Evolutionary conservation across 192 early-diverging fungal species (phyloP).

Genomic region (Mortierella antarctica): DNA sequence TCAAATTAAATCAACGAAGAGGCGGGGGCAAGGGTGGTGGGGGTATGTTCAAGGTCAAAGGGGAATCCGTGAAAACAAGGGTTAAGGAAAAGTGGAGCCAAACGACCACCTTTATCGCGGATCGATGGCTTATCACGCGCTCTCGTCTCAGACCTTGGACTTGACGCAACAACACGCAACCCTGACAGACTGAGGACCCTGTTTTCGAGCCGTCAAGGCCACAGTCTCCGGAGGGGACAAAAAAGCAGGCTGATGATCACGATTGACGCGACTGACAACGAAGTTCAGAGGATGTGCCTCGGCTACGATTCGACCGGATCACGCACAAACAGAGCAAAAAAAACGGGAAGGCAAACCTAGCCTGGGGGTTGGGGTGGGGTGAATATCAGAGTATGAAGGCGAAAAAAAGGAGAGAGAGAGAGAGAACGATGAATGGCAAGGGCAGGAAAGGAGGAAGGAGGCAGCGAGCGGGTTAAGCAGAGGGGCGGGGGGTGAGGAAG

Average conservation of each 20-base stretch:
- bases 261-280: too few species aligned
- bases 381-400: too few species aligned
- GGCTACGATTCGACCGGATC: too few species aligned
- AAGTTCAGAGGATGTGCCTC: too few species aligned
- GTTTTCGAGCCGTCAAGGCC: too few species aligned
- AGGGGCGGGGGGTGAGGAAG: background rate
- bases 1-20: background rate
- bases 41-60: conserved; percentile 2
- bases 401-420: background rate
- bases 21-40: background rate
- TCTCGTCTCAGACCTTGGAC: background rate
- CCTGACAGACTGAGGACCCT: too few species aligned
- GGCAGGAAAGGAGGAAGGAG: background rate
- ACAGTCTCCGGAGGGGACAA: too few species aligned
- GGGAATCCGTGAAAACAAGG: conserved; percentile 16
- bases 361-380: too few species aligned
- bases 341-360: too few species aligned
- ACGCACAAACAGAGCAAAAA: too few species aligned
- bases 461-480: background rate
- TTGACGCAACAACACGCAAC: too few species aligned
- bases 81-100: conserved; percentile 3
- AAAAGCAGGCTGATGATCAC: too few species aligned
- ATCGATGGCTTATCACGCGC: background rate
- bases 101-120: background rate
- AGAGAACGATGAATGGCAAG: background rate